Conservation (phyloP, 495 filamentous ascomycete species). For the Hypoxylon lienhwacheense region DNA sequence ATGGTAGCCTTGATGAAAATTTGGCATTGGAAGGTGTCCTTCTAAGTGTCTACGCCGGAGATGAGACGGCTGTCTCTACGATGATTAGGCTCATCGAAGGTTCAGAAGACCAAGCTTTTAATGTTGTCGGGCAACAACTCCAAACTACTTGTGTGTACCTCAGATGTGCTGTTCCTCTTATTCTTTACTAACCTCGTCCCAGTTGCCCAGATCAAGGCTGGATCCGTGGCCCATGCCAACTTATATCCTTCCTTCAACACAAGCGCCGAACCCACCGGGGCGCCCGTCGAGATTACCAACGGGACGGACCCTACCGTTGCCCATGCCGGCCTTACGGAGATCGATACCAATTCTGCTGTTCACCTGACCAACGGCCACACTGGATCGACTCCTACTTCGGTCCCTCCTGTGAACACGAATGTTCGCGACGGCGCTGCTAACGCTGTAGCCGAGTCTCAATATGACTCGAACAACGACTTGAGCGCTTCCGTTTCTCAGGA, state of each 20-base stretch:
- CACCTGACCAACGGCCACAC: constrained; percentile 54
- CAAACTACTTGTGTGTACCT: constrained; percentile 73
- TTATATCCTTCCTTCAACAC: constrained; percentile 47
- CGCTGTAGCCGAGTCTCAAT: constrained; percentile 66
- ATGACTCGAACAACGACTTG: constrained; percentile 60
- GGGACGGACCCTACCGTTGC: constrained; percentile 74
- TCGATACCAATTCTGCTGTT: constrained; percentile 46
- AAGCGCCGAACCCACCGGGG: constrained; percentile 39
- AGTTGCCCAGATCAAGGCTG: constrained; percentile 72
- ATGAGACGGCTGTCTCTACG: constrained; percentile 74
- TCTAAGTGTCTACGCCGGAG: constrained; percentile 84
- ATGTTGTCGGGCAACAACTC: constrained; percentile 63
- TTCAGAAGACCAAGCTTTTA: constrained; percentile 67
- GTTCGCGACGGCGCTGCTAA: constrained; percentile 66
- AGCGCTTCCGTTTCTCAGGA: constrained; percentile 59
- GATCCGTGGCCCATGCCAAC: constrained; percentile 53
- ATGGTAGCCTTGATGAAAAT: constrained; percentile 67
- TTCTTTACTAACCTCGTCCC: constrained; percentile 35
- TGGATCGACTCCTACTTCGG: constrained; percentile 46
- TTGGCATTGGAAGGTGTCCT: constrained; percentile 89
- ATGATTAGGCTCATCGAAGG: constrained; percentile 87
- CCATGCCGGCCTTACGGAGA: constrained; percentile 76
- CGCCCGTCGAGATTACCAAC: constrained; percentile 48
- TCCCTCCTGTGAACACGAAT: constrained; percentile 53
- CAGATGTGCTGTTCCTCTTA: background rate